These are phyloP conservation scores for Coccomyxa sp. DNA, from an alignment of 139 green algal genomes.

Conservation along the genomic window DNA sequence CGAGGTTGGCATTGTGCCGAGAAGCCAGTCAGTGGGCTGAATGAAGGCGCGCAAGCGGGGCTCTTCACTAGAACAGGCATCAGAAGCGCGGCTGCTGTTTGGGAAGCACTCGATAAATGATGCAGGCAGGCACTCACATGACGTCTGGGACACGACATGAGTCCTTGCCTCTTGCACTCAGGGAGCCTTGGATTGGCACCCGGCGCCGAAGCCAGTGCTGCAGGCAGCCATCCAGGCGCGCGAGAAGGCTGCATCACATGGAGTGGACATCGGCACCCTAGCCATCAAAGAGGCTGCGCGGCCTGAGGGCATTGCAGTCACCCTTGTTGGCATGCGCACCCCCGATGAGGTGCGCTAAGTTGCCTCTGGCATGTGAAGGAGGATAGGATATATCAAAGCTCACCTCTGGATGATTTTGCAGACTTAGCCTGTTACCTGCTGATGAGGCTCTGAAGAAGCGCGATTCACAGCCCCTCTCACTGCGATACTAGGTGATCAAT, in stretches of 20 bases:
- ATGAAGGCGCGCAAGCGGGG: not conserved
- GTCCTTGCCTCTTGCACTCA: not conserved
- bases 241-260: conserved; percentile 23
- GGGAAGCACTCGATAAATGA: not conserved
- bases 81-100: not conserved
- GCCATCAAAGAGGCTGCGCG: conserved; percentile 36
- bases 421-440: no score
- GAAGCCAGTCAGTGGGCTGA: not conserved
- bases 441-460: no score
- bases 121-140: not conserved
- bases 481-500: no score
- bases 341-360: not conserved
- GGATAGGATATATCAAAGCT: not conserved
- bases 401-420: not conserved
- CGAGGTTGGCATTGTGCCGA: not conserved
- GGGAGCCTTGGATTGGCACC: conserved; percentile 89
- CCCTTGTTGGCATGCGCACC: conserved; percentile 6
- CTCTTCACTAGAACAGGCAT: not conserved
- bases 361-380: not conserved
- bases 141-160: no score
- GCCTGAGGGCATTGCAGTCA: not conserved
- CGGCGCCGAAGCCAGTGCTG: conserved; percentile 69
- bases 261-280: conserved; percentile 57
- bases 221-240: conserved; percentile 47
- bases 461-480: no score